Percentiles rank a stretch among this genome's conserved stretches.
Evolutionary conservation across 768 basidiomycete genomes (phyloP).

Genomic region (Auricularia heimuer): DNA sequence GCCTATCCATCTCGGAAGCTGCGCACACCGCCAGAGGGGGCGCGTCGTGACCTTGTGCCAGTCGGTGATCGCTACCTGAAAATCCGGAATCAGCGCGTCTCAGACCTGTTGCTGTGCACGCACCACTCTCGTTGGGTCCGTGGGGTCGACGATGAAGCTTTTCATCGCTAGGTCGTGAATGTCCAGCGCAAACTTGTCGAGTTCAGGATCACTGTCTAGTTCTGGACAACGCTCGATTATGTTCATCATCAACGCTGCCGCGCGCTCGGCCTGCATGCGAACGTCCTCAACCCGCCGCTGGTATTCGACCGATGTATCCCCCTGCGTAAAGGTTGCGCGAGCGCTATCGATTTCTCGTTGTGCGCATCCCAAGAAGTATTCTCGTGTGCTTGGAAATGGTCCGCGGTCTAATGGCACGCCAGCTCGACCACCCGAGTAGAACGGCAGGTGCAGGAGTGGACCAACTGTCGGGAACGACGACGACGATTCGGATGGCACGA

Average conservation of each 20-base stretch:
- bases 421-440: slow-evolving; percentile 21
- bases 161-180: slow-evolving; percentile 20
- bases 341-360: slow-evolving; percentile 26
- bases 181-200: slow-evolving; percentile 24
- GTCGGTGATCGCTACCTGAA: slow-evolving; percentile 18
- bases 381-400: slow-evolving; percentile 19
- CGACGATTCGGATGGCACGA: slow-evolving; percentile 8
- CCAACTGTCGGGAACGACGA: slow-evolving; percentile 9
- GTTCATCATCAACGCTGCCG: slow-evolving; percentile 20
- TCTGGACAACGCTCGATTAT: slow-evolving; percentile 21
- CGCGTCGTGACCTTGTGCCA: slow-evolving; percentile 21
- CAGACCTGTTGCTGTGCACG: slow-evolving; percentile 2
- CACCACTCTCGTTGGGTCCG: slow-evolving; percentile 21
- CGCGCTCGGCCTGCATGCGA: slow-evolving; percentile 22
- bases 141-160: slow-evolving; percentile 20
- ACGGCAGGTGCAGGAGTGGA: slow-evolving; percentile 17
- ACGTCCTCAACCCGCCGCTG: slow-evolving; percentile 20
- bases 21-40: slow-evolving; percentile 26
- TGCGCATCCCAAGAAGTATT: slow-evolving; percentile 26
- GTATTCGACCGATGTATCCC: slow-evolving; percentile 21
- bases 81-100: not conserved
- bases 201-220: slow-evolving; percentile 23
- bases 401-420: slow-evolving; percentile 24
- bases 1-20: slow-evolving; percentile 23
- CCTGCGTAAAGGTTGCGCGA: slow-evolving; percentile 21